Percentiles rank a stretch among this genome's conserved stretches.
phyloP scores from a whole-genome alignment of 306 rosid species.

The Luffa aegyptiaca region DNA sequence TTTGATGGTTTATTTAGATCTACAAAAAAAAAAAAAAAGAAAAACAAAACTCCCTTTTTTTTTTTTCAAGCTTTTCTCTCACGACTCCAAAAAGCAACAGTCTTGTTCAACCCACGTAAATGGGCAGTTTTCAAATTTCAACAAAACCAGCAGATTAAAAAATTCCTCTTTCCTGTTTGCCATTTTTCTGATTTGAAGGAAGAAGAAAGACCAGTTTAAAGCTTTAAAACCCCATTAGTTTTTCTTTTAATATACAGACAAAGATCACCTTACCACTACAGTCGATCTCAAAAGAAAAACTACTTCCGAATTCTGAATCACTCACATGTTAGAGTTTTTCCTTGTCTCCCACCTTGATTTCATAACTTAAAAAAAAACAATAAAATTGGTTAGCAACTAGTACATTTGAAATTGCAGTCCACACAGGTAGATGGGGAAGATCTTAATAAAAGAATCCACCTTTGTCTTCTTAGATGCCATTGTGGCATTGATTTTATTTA shows the following conservation, averaged over 20 bases:
- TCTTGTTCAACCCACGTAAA: not conserved
- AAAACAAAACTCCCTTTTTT: not conserved
- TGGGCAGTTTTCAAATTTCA: not conserved
- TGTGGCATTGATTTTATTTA: not conserved
- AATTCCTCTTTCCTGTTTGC: not conserved
- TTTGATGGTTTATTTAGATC: constrained; percentile 37
- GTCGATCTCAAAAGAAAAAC: not conserved
- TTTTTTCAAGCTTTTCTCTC: constrained; percentile 4
- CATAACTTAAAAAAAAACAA: too few relatives aligned
- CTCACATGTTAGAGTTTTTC: not conserved
- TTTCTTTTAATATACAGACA: not conserved
- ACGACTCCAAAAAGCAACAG: constrained; percentile 7
- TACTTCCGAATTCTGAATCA: not conserved
- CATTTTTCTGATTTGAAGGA: not conserved
- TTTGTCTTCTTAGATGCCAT: too few relatives aligned
- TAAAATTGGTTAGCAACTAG: not conserved
- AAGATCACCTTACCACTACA: not conserved
- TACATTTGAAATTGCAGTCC: not conserved
- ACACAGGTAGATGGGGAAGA: not conserved
- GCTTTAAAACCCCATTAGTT: not conserved
- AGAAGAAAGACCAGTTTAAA: not conserved
- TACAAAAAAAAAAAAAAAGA: not conserved
- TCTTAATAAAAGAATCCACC: not conserved
- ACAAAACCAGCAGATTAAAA: not conserved
- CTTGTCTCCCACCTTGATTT: not conserved